A percentile compares a stretch with the other conserved stretches of the same genome.
These are phyloP conservation scores for Brassica nigra DNA, from an alignment of 345 rosid genomes.

Conservation along the genomic window DNA sequence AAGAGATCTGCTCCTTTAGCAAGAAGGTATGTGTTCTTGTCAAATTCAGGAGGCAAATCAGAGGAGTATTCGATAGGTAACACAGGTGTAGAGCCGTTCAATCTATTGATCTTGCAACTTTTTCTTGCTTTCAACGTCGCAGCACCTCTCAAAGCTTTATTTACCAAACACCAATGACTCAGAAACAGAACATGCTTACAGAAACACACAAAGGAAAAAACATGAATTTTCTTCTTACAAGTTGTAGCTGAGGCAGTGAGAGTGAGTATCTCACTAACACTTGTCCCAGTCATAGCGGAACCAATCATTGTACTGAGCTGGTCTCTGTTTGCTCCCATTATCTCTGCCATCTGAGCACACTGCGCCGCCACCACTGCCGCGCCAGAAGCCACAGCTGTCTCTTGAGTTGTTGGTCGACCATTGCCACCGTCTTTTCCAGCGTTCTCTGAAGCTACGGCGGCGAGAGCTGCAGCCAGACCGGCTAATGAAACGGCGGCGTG, in stretches of 20 bases:
- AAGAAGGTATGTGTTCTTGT: slow-evolving; percentile 57
- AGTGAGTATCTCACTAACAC: slow-evolving; percentile 70
- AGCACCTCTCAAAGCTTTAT: slow-evolving; percentile 82
- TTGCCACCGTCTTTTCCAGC: slow-evolving; percentile 35
- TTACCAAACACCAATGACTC: slow-evolving; percentile 22
- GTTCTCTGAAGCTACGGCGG: slow-evolving; percentile 74
- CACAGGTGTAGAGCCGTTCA: slow-evolving; percentile 57
- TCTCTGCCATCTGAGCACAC: slow-evolving; percentile 80
- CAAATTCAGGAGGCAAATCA: slow-evolving; percentile 59
- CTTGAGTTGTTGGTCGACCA: slow-evolving; percentile 40
- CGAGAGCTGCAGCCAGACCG: slow-evolving; percentile 80
- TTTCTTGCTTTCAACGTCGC: slow-evolving; percentile 79
- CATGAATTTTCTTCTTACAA: slow-evolving; percentile 48
- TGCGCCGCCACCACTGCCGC: slow-evolving; percentile 88
- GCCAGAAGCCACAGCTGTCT: slow-evolving; percentile 80
- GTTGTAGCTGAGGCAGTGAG: slow-evolving; percentile 90
- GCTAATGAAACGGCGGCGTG: slow-evolving; percentile 91
- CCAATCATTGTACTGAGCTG: slow-evolving; percentile 63
- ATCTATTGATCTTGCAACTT: slow-evolving; percentile 60
- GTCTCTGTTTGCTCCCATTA: slow-evolving; percentile 82
- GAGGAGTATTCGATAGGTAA: slow-evolving; percentile 68
- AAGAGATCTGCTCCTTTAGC: slow-evolving; percentile 75
- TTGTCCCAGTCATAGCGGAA: slow-evolving; percentile 77
- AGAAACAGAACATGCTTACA: slow-evolving; percentile 24
- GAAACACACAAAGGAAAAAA: neutral